Evolutionary conservation across 75 land plant species (phyloP).

Genomic region (Pinus albicaulis): DNA sequence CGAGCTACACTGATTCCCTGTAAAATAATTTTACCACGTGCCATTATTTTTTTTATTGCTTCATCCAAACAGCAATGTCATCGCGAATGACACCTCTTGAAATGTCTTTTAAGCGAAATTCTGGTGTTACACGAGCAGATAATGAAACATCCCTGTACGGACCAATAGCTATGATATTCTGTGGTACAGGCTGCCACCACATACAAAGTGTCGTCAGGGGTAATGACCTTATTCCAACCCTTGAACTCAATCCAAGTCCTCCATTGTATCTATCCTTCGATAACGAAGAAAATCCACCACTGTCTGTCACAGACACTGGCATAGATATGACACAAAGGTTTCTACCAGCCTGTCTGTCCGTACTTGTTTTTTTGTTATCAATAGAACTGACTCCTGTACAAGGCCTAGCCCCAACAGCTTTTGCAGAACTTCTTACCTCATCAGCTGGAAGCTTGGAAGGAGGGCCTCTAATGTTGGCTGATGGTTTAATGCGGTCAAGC

Average conservation of each 20-base stretch:
- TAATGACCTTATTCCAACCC: conserved; percentile 12
- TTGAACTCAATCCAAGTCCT: conserved; percentile 11
- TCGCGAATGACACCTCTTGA: conserved; percentile 23
- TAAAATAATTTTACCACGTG: too few species aligned
- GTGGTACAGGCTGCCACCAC: conserved; percentile 33
- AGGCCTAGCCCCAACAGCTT: conserved; percentile 5
- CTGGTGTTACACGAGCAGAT: background rate
- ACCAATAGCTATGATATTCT: conserved; percentile 10
- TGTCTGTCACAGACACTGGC: conserved; percentile 1
- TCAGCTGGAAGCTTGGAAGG: background rate
- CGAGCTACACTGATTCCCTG: too few species aligned
- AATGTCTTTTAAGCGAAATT: background rate
- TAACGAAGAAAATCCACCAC: conserved; percentile 7
- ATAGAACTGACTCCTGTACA: conserved; percentile 2
- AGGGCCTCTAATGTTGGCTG: conserved; percentile 77
- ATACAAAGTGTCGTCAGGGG: conserved; percentile 16
- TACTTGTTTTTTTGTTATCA: conserved; percentile 9
- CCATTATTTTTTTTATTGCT: background rate
- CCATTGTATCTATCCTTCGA: conserved; percentile 5
- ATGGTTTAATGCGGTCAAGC: conserved; percentile 82
- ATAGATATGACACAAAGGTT: conserved; percentile 3
- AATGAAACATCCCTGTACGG: conserved; percentile 1
- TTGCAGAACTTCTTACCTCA: conserved; percentile 11
- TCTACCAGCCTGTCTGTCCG: conserved; percentile 5
- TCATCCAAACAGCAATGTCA: conserved; percentile 31